Conservation (phyloP, 768 basidiomycete genomes). For the Suillus luteus region DNA sequence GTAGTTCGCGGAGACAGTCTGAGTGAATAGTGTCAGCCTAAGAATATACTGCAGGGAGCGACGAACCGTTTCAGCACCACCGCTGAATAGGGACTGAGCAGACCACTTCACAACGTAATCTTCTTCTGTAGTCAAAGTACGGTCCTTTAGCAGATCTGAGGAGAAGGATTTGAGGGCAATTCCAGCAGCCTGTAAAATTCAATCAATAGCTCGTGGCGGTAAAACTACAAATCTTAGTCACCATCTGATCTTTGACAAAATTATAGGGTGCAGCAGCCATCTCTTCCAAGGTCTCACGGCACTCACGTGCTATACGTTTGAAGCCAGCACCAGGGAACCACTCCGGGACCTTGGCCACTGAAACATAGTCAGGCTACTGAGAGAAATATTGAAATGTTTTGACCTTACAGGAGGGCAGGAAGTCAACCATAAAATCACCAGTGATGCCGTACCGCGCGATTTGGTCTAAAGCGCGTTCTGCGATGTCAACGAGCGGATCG, state of each 20-base stretch:
- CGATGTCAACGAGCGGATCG: conserved; percentile 39
- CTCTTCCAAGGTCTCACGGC: conserved; percentile 30
- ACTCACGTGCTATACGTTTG: conserved; percentile 31
- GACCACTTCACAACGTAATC: conserved; percentile 24
- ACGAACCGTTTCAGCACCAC: conserved; percentile 48
- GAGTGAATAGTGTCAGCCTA: not conserved
- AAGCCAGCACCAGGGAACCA: conserved; percentile 41
- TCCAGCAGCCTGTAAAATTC: conserved; percentile 18
- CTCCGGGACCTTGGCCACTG: conserved; percentile 34
- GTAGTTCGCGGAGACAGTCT: conserved; percentile 21
- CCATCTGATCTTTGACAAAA: conserved; percentile 50
- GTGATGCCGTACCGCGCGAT: conserved; percentile 14
- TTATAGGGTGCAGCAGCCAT: conserved; percentile 48
- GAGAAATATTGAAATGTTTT: no score
- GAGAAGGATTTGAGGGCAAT: conserved; percentile 24
- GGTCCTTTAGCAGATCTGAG: conserved; percentile 14
- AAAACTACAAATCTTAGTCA: conserved; percentile 17
- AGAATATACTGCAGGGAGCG: conserved; percentile 27
- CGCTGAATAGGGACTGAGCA: conserved; percentile 13
- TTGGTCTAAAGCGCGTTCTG: conserved; percentile 24
- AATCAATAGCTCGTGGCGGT: not conserved
- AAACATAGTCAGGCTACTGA: conserved; percentile 8
- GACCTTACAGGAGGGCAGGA: conserved; percentile 23
- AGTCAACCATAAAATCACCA: conserved; percentile 25
- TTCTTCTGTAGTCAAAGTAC: conserved; percentile 20